phyloP scores from a whole-genome alignment of 179 eudicot species.

The Nepenthes alata region DNA sequence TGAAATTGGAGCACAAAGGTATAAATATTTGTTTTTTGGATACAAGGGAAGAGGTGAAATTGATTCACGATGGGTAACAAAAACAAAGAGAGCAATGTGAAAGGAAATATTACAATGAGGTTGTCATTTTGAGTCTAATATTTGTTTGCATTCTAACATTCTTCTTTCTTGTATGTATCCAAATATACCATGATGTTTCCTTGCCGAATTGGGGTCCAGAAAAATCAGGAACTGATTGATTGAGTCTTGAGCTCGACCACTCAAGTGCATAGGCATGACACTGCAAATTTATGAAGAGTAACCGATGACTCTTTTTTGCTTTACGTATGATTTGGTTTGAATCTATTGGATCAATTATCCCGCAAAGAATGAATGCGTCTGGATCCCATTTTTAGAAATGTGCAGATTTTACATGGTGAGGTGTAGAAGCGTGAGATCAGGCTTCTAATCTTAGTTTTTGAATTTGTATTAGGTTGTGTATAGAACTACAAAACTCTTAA shows the following conservation, averaged over 20 bases:
- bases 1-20: no score
- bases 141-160: neutral
- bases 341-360: neutral
- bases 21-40: no score
- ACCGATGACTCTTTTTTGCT: neutral
- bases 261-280: neutral
- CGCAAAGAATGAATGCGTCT: conserved; percentile 1
- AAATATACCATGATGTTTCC: conserved; percentile 3
- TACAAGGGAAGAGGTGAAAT: no score
- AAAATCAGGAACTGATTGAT: conserved; percentile 1
- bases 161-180: neutral
- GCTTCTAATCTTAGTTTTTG: neutral
- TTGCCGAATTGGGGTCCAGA: neutral
- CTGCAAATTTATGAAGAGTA: neutral
- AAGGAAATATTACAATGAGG: no score
- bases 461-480: conserved; percentile 1
- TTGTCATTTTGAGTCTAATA: neutral
- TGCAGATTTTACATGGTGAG: conserved; percentile 1
- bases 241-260: no score
- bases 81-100: no score
- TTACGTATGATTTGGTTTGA: neutral
- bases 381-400: conserved; percentile 2
- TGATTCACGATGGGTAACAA: no score
- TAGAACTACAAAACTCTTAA: neutral
- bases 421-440: neutral